Conservation (phyloP, 306 rosid genomes). For the Cucumis sativus region Cucumber_9930_V3 NC_026657.2:13119001-13119500, state of each 20-base stretch:
- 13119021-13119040: neutral
- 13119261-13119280: constrained; percentile 10
- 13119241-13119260: constrained; percentile 19
- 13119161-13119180: constrained; percentile 13
- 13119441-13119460: too few relatives aligned
- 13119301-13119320: constrained; percentile 21
- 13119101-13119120: constrained; percentile 1
- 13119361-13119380: constrained; percentile 35
- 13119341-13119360: constrained; percentile 37
- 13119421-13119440: neutral
- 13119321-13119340: constrained; percentile 38
- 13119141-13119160: constrained; percentile 11
- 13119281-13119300: constrained; percentile 13
- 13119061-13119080: neutral
- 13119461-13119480: neutral
- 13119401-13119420: neutral
- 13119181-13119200: constrained; percentile 16
- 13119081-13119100: neutral
- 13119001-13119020: neutral
- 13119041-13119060: too few relatives aligned
- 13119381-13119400: neutral
- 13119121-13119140: neutral
- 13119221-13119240: constrained; percentile 23
- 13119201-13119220: constrained; percentile 29
- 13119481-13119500: too few relatives aligned